These are phyloP conservation scores for Auriscalpium vulgare DNA, from an alignment of 768 basidiomycete genomes.

Conservation along the genomic window DNA sequence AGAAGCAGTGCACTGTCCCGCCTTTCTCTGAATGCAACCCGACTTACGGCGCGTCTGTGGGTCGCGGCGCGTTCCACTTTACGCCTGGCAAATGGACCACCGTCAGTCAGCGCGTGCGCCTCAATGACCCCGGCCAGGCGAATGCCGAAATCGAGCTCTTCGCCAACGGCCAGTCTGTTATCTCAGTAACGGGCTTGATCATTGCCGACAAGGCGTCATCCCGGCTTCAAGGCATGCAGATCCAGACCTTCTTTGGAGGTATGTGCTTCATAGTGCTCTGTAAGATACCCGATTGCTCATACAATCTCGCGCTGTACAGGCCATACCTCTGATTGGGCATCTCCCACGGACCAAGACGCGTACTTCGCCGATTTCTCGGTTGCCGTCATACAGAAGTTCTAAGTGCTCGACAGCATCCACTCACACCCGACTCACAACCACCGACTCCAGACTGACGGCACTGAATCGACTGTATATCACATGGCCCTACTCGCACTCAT, in stretches of 20 bases:
- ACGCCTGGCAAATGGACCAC: slow-evolving; percentile 55
- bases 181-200: slow-evolving; percentile 49
- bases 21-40: slow-evolving; percentile 47
- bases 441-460: too few species aligned
- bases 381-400: slow-evolving; percentile 41
- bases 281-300: slow-evolving; percentile 3
- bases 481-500: too few species aligned
- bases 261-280: slow-evolving; percentile 19
- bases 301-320: slow-evolving; percentile 26
- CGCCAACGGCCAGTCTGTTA: slow-evolving; percentile 55
- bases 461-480: too few species aligned
- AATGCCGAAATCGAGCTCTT: slow-evolving; percentile 71
- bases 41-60: slow-evolving; percentile 57
- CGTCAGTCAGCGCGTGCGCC: slow-evolving; percentile 54
- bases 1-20: slow-evolving; percentile 37
- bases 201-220: slow-evolving; percentile 34
- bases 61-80: slow-evolving; percentile 59
- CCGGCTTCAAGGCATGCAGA: slow-evolving; percentile 56
- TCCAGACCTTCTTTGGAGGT: slow-evolving; percentile 80
- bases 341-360: slow-evolving; percentile 50
- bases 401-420: neutral
- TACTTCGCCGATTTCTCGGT: slow-evolving; percentile 69
- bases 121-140: slow-evolving; percentile 62
- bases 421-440: too few species aligned
- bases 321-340: slow-evolving; percentile 40